Base-by-base conservation (phyloP, 2,329 filamentous ascomycete species). In the Trichoderma oligosporum region DNA sequence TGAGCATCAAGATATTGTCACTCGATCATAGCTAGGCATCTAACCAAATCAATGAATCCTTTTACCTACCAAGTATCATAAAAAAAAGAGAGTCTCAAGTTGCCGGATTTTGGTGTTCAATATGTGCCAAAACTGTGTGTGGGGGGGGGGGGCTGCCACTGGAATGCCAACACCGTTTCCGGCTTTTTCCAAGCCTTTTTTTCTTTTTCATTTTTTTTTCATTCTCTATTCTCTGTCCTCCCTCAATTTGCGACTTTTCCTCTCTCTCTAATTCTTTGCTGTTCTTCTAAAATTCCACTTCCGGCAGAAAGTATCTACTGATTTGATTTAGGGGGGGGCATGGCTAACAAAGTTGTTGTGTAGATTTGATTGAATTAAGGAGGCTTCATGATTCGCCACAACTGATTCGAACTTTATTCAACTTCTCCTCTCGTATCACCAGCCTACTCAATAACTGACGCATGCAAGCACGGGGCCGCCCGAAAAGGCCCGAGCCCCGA, bases 401-500 rank as follows among this genome's bases (percentile, higher is more conserved):
- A 6, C 9, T 4, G 24, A 38, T 31, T 36, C 4, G 39, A 55
- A 46, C 22, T 38, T 16, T 46, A 38, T 38, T 31, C n/a, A 3
- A 53, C 18, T 20, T 14, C 20, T 8, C 22, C 12, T 29, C 16
- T n/a, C 29, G 14, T 38, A 29, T 20, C 7, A 4, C 25, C 41
- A 45, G 41, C 31, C 24, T n/a, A 46, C 22, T 35, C 24, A 25
- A 22, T 20, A 22, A n/a, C 41, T 46, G 31, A 38, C 7, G 41
- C 14, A 24, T 25, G 24, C 18, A 39, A 41, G n/a, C 20, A 42
- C 53, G 53, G 53, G 24, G 53, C 53, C 53, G 53, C 53, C 53
- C 53, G 53, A 56, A 55, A 55, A 46, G 52, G 52, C 52, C 52
- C 52, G 52, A 46, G 31, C n/a, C 52, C 52, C 41, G 52, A 38